Base-by-base conservation (phyloP, 2,329 filamentous ascomycete genomes). In the Verticillium nonalfalfae region DNA sequence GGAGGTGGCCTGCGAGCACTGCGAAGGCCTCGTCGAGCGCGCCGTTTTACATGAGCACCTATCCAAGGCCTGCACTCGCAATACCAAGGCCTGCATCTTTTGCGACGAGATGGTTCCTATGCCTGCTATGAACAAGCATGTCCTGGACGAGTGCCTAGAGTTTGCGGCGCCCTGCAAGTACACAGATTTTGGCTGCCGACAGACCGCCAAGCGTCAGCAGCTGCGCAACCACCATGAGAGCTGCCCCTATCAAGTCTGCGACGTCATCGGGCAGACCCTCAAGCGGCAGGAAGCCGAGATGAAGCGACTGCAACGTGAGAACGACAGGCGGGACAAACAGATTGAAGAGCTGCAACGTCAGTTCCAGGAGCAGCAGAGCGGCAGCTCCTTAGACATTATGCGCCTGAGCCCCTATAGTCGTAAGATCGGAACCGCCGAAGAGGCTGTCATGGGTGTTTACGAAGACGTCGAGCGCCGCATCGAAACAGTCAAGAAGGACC, bases 231-330 rank as follows among this genome's bases (percentile, higher is more conserved):
- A 88, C 63, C 74, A 77, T 13, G 64, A 74, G 3, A 68, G 70
- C 4, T 88, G 85, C 67, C 73, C 78, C 2, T 85, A 84, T 59
- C 80, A 83, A 50, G 77, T 79, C 2, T 75, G 83, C 2, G 82
- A 81, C 0, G 78, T 79, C 10, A 78, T 85, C 56, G 79, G 75
- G 21, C 73, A 76, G 35, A 73, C 74, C 38, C 63, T 85, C 36
- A 79, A 80, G 56, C 73, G 78, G 9, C 80, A 84, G 63, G 76
- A 77, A 31, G 75, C 79, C 31, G 75, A 85, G 52, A 79, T 86
- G 35, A 72, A 75, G 50, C 74, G 75, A 7, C 69, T 81, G 5
- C 69, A 70, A 33, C 70, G 72, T 7, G 61, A 65, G 9, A 66
- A 76, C 26, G 65, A 66, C 54, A 74, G 76, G n/a, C 64, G 77